Percentiles rank a stretch among this genome's conserved stretches.
phyloP scores from a whole-genome alignment of 2,329 filamentous ascomycete species.

The Aureobasidium subglaciale region DNA sequence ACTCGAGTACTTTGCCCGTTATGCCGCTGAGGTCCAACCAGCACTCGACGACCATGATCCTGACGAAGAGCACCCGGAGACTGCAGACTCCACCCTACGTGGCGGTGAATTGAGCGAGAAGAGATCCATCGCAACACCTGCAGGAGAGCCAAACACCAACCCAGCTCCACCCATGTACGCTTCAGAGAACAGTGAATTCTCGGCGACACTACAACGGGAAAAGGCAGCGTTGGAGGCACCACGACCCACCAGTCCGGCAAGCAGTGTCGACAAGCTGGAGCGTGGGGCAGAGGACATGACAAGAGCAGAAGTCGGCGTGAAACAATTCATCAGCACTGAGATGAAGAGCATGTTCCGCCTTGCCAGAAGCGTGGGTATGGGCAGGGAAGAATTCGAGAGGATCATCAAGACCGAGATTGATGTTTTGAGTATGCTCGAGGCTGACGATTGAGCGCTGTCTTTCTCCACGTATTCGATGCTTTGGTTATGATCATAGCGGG shows the following conservation, averaged over 20 bases:
- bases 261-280: constrained; percentile 51
- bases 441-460: constrained; percentile 32
- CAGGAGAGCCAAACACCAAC: constrained; percentile 9
- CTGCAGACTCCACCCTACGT: constrained; percentile 43
- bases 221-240: constrained; percentile 39
- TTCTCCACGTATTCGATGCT: not conserved
- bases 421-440: constrained; percentile 61
- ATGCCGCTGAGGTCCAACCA: constrained; percentile 67
- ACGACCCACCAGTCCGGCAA: constrained; percentile 46
- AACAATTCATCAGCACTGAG: constrained; percentile 70
- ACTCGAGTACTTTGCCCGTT: constrained; percentile 68
- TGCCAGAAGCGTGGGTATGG: constrained; percentile 63
- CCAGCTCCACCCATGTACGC: constrained; percentile 8
- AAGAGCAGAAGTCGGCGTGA: constrained; percentile 64
- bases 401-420: constrained; percentile 67
- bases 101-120: constrained; percentile 39
- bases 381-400: constrained; percentile 65
- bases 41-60: constrained; percentile 76
- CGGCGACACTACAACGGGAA: constrained; percentile 25
- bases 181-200: not conserved
- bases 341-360: constrained; percentile 70
- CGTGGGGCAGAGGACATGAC: constrained; percentile 32
- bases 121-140: constrained; percentile 8
- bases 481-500: not conserved
- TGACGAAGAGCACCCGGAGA: constrained; percentile 54